Evolutionary conservation across 345 rosid genomes (phyloP).

Genomic region (Gynandropsis gynandra): DNA sequence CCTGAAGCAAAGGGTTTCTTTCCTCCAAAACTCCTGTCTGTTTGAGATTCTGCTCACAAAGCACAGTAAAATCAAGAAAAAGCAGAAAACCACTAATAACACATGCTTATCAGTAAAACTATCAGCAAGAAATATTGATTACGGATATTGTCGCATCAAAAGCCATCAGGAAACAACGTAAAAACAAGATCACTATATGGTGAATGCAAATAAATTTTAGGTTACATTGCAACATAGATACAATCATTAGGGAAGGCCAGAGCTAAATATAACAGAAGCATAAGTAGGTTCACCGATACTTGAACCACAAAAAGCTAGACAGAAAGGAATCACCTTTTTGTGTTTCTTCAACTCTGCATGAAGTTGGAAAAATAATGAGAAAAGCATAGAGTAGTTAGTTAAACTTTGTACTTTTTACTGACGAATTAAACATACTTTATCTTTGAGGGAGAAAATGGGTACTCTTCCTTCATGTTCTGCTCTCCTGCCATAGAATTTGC

Average conservation of each 20-base stretch:
- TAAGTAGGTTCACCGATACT: constrained; percentile 34
- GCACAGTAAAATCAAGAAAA: too few species aligned
- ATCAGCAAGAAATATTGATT: too few species aligned
- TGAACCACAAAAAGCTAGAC: constrained; percentile 32
- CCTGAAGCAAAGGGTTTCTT: too few species aligned
- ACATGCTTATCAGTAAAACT: too few species aligned
- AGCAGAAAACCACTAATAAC: too few species aligned
- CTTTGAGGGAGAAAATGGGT: constrained; percentile 75
- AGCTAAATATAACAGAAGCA: constrained; percentile 1
- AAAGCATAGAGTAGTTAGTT: constrained; percentile 13
- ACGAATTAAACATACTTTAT: constrained; percentile 56
- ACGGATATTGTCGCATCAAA: too few species aligned
- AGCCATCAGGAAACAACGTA: too few species aligned
- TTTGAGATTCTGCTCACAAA: too few species aligned
- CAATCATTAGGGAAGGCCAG: constrained; percentile 9
- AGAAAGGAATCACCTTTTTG: constrained; percentile 52
- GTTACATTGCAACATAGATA: background rate
- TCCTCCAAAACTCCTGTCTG: too few species aligned
- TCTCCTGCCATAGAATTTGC: constrained; percentile 51
- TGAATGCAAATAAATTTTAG: too few species aligned
- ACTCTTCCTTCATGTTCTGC: constrained; percentile 67
- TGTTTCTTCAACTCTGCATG: constrained; percentile 67
- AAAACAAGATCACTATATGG: too few species aligned
- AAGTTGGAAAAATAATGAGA: constrained; percentile 23
- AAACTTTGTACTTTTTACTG: constrained; percentile 14